Evolutionary conservation across 2,329 filamentous ascomycete species (phyloP).

Genomic region (Clonostachys sp.): DNA sequence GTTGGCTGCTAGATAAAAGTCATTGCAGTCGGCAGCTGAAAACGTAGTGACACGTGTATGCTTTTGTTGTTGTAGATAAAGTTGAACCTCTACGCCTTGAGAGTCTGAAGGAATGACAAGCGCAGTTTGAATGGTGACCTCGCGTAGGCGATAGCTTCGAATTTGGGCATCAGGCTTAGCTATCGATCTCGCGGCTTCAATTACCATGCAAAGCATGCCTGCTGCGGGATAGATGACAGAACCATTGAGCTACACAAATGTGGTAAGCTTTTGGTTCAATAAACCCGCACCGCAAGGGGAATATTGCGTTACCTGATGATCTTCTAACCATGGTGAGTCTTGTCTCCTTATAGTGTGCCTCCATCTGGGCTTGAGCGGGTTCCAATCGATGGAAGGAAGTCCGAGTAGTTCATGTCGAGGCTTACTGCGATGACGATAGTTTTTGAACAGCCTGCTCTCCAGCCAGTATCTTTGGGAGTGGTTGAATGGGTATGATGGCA

Average conservation of each 20-base stretch:
- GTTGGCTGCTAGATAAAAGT: too few relatives aligned
- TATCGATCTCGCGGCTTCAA: constrained; percentile 14
- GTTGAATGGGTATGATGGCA: constrained; percentile 30
- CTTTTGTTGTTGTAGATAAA: too few relatives aligned
- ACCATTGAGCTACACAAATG: constrained; percentile 12
- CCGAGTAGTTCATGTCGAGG: constrained; percentile 41
- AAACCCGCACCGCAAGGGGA: too few relatives aligned
- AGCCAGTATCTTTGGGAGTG: constrained; percentile 24
- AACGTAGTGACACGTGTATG: too few relatives aligned
- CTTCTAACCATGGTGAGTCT: constrained; percentile 45
- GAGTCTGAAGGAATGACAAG: too few relatives aligned
- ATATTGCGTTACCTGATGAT: constrained; percentile 23
- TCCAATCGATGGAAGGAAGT: constrained; percentile 27
- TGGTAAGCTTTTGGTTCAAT: too few relatives aligned
- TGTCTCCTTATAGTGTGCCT: constrained; percentile 40
- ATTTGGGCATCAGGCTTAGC: not conserved
- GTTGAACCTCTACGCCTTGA: too few relatives aligned
- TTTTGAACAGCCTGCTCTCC: constrained; percentile 18
- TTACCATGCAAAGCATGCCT: constrained; percentile 13
- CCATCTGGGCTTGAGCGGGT: constrained; percentile 41
- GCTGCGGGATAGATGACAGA: constrained; percentile 20
- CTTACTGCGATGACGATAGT: constrained; percentile 17
- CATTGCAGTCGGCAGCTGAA: too few relatives aligned
- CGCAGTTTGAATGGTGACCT: too few relatives aligned
- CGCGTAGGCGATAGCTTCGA: too few relatives aligned